phyloP scores from a whole-genome alignment of 192 early-diverging fungal species.

The Linnemannia exigua region DNA sequence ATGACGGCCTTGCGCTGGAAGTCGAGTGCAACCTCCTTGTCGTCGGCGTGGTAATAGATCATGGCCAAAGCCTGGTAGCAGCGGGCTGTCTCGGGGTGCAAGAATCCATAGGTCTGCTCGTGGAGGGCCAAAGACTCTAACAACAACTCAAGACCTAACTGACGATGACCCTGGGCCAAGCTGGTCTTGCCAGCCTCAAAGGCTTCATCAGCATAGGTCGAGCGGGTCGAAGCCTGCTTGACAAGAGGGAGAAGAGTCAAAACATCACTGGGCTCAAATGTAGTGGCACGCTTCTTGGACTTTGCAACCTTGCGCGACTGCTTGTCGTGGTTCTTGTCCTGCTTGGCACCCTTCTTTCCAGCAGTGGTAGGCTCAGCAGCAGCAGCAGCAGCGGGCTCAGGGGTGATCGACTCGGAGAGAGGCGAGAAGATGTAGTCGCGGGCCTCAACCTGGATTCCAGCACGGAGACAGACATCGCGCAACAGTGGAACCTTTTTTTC shows the following conservation, averaged over 20 bases:
- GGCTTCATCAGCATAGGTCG: constrained; percentile 89
- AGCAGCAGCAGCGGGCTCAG: constrained; percentile 46
- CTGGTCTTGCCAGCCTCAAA: constrained; percentile 88
- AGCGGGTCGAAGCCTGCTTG: constrained; percentile 75
- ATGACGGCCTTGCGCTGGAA: constrained; percentile 87
- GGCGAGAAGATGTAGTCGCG: constrained; percentile 78
- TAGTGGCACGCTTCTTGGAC: constrained; percentile 65
- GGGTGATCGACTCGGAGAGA: constrained; percentile 55
- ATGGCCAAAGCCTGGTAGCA: constrained; percentile 88
- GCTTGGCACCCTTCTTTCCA: constrained; percentile 43
- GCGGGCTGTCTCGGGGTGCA: constrained; percentile 92
- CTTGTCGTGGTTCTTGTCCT: constrained; percentile 56
- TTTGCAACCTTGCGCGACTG: constrained; percentile 56
- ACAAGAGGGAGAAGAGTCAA: constrained; percentile 79
- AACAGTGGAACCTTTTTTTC: constrained; percentile 77
- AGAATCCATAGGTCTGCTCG: constrained; percentile 94
- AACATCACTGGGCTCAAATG: constrained; percentile 77
- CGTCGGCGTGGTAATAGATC: constrained; percentile 81
- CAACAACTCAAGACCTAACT: constrained; percentile 86
- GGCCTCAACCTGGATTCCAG: constrained; percentile 89
- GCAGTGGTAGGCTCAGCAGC: constrained; percentile 24
- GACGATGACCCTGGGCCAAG: constrained; percentile 83
- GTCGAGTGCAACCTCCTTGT: constrained; percentile 74
- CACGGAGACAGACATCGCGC: constrained; percentile 85
- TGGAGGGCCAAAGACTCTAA: constrained; percentile 87